These are phyloP conservation scores for Chenopodium suecicum DNA, from an alignment of 148 eudicot genomes.

Conservation along the genomic window DNA sequence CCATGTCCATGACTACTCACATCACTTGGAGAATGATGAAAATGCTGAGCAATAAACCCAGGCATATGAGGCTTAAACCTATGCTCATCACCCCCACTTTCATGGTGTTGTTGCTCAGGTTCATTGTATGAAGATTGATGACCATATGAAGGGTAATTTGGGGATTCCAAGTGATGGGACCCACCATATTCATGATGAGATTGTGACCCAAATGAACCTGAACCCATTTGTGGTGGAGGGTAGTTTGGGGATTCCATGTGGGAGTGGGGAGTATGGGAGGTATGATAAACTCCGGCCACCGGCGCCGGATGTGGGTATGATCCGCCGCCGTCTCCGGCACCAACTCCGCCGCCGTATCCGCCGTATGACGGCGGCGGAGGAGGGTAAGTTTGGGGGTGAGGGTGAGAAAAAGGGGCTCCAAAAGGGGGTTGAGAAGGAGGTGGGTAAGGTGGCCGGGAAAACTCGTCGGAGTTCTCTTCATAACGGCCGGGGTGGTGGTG, in stretches of 20 bases:
- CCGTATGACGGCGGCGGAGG: slow-evolving; percentile 20
- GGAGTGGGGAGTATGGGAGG: slow-evolving; percentile 18
- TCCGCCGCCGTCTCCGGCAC: too few relatives aligned
- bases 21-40: slow-evolving; percentile 23
- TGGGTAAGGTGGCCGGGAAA: not conserved
- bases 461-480: slow-evolving; percentile 19
- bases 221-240: slow-evolving; percentile 11
- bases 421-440: not conserved
- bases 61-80: slow-evolving; percentile 53
- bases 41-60: slow-evolving; percentile 33
- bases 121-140: not conserved
- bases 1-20: slow-evolving; percentile 11
- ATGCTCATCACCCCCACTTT: slow-evolving; percentile 22
- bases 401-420: slow-evolving; percentile 1
- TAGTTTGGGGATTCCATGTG: slow-evolving; percentile 25
- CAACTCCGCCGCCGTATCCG: not conserved
- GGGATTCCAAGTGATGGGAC: slow-evolving; percentile 26
- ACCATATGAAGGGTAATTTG: slow-evolving; percentile 4
- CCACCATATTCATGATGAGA: not conserved
- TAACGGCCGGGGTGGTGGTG: slow-evolving; percentile 26
- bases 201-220: not conserved
- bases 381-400: not conserved
- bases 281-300: slow-evolving; percentile 22
- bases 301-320: slow-evolving; percentile 27
- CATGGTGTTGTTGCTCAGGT: not conserved